Conservation (phyloP, 306 rosid genomes). For the Quercus mongolica region DNA sequence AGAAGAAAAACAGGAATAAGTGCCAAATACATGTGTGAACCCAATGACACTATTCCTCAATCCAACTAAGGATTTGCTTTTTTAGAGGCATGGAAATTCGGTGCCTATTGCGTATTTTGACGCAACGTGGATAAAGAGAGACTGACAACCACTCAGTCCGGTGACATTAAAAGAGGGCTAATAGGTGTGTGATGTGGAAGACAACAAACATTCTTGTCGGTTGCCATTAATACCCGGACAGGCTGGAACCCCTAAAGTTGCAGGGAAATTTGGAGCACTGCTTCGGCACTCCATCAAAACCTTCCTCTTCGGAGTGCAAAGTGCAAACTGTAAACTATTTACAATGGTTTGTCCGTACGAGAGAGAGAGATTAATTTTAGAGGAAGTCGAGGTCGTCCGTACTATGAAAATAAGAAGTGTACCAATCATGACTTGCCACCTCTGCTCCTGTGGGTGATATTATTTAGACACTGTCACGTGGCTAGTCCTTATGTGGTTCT, state of each 20-base stretch:
- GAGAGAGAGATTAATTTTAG: too few relatives aligned
- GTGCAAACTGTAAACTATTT: too few relatives aligned
- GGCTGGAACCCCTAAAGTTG: neutral
- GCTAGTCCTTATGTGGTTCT: neutral
- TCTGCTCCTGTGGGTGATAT: neutral
- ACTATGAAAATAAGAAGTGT: slow-evolving; percentile 1
- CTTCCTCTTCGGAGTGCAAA: too few relatives aligned
- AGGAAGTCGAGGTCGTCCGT: slow-evolving; percentile 16
- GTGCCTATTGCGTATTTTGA: neutral
- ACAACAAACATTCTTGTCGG: slow-evolving; percentile 61
- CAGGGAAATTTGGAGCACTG: slow-evolving; percentile 30
- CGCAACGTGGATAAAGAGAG: slow-evolving; percentile 25
- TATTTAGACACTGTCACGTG: slow-evolving; percentile 37
- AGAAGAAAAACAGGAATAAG: slow-evolving; percentile 47
- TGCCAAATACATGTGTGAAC: slow-evolving; percentile 42
- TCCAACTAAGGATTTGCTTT: neutral
- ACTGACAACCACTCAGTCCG: slow-evolving; percentile 58
- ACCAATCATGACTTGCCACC: slow-evolving; percentile 13
- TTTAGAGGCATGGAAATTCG: slow-evolving; percentile 14
- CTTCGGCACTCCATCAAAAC: neutral
- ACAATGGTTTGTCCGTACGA: slow-evolving; percentile 40
- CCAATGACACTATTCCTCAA: neutral
- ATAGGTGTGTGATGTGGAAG: neutral
- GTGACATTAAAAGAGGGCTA: slow-evolving; percentile 34
- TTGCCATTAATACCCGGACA: slow-evolving; percentile 57